Conservation (phyloP, 257 asterid species). For the Solanum medicagineum region DNA sequence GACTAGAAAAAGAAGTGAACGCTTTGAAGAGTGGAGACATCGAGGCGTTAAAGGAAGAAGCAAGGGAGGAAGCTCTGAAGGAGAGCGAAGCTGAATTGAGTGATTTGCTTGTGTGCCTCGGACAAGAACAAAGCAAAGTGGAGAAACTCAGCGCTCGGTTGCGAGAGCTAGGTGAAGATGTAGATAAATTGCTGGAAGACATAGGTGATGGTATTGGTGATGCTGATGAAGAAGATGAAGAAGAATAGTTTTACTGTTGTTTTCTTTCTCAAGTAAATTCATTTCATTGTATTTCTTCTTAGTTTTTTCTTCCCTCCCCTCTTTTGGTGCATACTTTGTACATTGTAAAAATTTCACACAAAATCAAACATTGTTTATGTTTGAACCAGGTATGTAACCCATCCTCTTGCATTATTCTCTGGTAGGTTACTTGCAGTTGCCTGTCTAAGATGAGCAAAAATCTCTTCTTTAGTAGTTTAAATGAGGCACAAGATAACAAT, state of each 20-base stretch:
- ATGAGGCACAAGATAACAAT: neutral
- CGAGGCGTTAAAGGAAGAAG: slow-evolving; percentile 63
- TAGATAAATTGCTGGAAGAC: slow-evolving; percentile 57
- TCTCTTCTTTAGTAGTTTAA: neutral
- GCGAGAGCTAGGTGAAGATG: slow-evolving; percentile 72
- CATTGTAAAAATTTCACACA: neutral
- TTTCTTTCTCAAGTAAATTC: neutral
- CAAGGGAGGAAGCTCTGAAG: slow-evolving; percentile 75
- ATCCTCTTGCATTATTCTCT: neutral
- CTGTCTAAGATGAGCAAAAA: neutral
- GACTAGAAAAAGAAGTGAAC: slow-evolving; percentile 59
- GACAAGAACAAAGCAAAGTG: slow-evolving; percentile 96
- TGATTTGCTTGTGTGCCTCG: slow-evolving; percentile 88
- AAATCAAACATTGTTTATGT: neutral
- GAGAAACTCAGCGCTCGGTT: slow-evolving; percentile 64
- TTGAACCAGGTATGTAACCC: neutral
- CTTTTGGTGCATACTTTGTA: neutral
- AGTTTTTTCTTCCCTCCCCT: neutral
- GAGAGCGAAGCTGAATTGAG: slow-evolving; percentile 81
- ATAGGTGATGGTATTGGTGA: slow-evolving; percentile 58
- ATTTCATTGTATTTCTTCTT: neutral
- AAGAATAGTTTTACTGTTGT: slow-evolving; percentile 10
- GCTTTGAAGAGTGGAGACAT: slow-evolving; percentile 45
- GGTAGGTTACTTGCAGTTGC: neutral
- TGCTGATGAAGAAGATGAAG: slow-evolving; percentile 37